A percentile compares a stretch with the other conserved stretches of the same genome.
phyloP scores from a whole-genome alignment of 2,329 filamentous ascomycete species.

The Phoma sp. region DNA sequence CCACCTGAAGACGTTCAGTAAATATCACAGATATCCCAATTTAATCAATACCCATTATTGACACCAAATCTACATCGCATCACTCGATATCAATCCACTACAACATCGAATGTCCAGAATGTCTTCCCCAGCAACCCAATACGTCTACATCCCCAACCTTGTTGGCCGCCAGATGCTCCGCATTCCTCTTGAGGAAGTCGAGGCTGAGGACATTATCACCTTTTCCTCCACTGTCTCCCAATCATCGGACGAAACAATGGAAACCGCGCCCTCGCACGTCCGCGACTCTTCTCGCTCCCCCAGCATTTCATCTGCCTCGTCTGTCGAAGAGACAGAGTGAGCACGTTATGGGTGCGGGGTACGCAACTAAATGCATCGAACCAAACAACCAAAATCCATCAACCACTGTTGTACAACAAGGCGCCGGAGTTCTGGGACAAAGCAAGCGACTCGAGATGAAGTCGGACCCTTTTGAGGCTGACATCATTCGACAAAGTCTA shows the following conservation, averaged over 20 bases:
- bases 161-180: constrained; percentile 49
- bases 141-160: constrained; percentile 50
- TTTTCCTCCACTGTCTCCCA: constrained; percentile 21
- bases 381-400: background rate
- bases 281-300: constrained; percentile 38
- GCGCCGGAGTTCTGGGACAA: constrained; percentile 14
- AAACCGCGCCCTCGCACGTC: constrained; percentile 22
- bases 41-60: constrained; percentile 7
- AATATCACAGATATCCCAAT: constrained; percentile 10
- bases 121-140: constrained; percentile 41
- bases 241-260: constrained; percentile 22
- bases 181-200: constrained; percentile 39
- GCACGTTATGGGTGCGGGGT: constrained; percentile 5
- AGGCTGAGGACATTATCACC: constrained; percentile 26
- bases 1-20: constrained; percentile 9
- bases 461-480: constrained; percentile 1
- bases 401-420: constrained; percentile 10
- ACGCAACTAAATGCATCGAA: constrained; percentile 9
- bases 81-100: constrained; percentile 5
- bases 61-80: constrained; percentile 6
- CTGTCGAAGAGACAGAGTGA: constrained; percentile 27
- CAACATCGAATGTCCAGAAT: constrained; percentile 27
- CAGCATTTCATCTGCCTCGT: constrained; percentile 35
- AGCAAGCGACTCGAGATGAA: constrained; percentile 3
- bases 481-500: constrained; percentile 5